Evolutionary conservation across 2,329 filamentous ascomycete genomes (phyloP).

Genomic region (Fusarium sp.): DNA sequence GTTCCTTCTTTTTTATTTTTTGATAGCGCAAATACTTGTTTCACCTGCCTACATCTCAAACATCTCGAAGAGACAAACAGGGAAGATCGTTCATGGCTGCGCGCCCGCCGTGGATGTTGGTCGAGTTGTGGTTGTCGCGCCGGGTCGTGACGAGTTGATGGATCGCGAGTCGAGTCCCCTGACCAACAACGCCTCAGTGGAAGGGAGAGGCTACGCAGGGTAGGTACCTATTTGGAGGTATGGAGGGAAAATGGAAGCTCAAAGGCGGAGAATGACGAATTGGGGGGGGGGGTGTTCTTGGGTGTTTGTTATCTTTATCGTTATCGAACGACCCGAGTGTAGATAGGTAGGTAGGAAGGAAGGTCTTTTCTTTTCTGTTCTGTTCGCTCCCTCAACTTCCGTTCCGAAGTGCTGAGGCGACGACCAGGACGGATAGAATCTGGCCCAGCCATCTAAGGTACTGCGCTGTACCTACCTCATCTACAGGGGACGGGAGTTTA

Average conservation of each 20-base stretch:
- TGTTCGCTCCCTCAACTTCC: slow-evolving; percentile 18
- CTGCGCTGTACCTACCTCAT: neutral
- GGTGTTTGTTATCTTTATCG: slow-evolving; percentile 2
- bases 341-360: slow-evolving; percentile 26
- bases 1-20: slow-evolving; percentile 20
- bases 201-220: slow-evolving; percentile 19
- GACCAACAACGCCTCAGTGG: slow-evolving; percentile 17
- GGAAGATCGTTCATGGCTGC: slow-evolving; percentile 35
- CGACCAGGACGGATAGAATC: neutral
- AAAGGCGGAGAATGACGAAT: neutral
- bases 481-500: slow-evolving; percentile 10
- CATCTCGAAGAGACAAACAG: slow-evolving; percentile 36
- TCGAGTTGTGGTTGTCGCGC: slow-evolving; percentile 7
- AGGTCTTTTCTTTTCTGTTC: slow-evolving; percentile 3
- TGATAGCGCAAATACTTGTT: slow-evolving; percentile 23
- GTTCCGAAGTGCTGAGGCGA: slow-evolving; percentile 14
- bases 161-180: slow-evolving; percentile 14
- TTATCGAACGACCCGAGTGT: slow-evolving; percentile 30
- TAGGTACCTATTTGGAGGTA: neutral
- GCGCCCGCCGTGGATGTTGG: slow-evolving; percentile 32
- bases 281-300: neutral
- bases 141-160: neutral
- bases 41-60: slow-evolving; percentile 30
- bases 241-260: neutral
- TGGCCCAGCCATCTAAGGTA: neutral